Evolutionary conservation across 306 rosid species (phyloP).

Genomic region (Fragaria vesca): DNA sequence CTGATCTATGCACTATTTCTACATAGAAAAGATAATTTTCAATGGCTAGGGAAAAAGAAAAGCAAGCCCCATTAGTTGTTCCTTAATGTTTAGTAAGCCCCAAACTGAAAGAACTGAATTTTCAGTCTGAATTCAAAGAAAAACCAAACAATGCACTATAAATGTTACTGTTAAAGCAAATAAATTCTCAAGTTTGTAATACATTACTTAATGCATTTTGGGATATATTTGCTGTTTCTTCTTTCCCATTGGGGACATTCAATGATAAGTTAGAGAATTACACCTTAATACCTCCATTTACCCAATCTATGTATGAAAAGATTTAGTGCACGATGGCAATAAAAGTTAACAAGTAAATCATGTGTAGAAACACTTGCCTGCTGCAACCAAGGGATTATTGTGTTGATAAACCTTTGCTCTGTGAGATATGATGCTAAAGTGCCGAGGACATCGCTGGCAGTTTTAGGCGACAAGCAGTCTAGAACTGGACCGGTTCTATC

Average conservation of each 20-base stretch:
- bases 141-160: background rate
- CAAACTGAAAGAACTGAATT: background rate
- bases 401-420: slow-evolving; percentile 59
- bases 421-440: slow-evolving; percentile 59
- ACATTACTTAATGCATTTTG: background rate
- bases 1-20: background rate
- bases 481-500: slow-evolving; percentile 84
- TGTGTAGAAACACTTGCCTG: slow-evolving; percentile 64
- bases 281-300: background rate
- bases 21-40: background rate
- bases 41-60: background rate
- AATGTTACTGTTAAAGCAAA: background rate
- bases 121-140: background rate
- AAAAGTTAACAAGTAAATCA: background rate
- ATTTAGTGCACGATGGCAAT: background rate
- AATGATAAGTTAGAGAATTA: background rate
- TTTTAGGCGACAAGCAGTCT: slow-evolving; percentile 63
- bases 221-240: background rate
- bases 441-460: slow-evolving; percentile 46
- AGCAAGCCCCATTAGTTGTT: background rate
- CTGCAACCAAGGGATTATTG: slow-evolving; percentile 72
- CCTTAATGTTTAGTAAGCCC: background rate
- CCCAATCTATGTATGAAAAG: background rate
- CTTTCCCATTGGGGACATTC: background rate
- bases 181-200: background rate